These are phyloP conservation scores for Byssochlamys sp. DNA, from an alignment of 2,329 filamentous ascomycete species.

Conservation along the genomic window DNA sequence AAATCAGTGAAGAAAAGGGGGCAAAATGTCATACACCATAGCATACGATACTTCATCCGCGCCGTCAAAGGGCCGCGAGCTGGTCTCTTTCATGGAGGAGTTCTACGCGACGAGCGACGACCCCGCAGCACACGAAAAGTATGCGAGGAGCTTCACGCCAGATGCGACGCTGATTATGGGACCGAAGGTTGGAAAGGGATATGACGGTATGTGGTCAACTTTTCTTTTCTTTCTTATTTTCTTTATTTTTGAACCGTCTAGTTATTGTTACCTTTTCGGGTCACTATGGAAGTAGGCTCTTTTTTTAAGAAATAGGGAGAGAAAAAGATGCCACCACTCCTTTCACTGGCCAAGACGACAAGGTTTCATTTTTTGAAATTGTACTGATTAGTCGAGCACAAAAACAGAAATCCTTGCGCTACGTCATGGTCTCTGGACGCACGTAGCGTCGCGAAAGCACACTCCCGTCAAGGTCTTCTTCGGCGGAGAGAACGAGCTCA, in stretches of 20 bases:
- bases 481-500: slow-evolving; percentile 23
- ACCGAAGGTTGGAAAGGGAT: slow-evolving; percentile 23
- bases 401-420: slow-evolving; percentile 23
- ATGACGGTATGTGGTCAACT: slow-evolving; percentile 15
- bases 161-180: slow-evolving; percentile 32
- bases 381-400: background rate
- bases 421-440: slow-evolving; percentile 28
- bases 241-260: background rate
- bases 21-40: slow-evolving; percentile 26
- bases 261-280: background rate
- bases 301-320: background rate
- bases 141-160: slow-evolving; percentile 23
- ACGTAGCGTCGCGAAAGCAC: slow-evolving; percentile 26
- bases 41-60: slow-evolving; percentile 15
- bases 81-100: slow-evolving; percentile 25
- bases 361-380: background rate
- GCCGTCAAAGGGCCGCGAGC: slow-evolving; percentile 13
- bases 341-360: background rate
- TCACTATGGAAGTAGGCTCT: background rate
- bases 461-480: slow-evolving; percentile 22
- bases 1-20: background rate
- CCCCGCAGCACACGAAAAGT: slow-evolving; percentile 25
- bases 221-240: background rate
- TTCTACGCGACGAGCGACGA: slow-evolving; percentile 30
- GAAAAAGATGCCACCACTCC: background rate